Percentiles rank a stretch among this genome's conserved stretches.
Conservation (phyloP, 2,329 filamentous ascomycete genomes). For the Blastomyces gilchristii region DNA sequence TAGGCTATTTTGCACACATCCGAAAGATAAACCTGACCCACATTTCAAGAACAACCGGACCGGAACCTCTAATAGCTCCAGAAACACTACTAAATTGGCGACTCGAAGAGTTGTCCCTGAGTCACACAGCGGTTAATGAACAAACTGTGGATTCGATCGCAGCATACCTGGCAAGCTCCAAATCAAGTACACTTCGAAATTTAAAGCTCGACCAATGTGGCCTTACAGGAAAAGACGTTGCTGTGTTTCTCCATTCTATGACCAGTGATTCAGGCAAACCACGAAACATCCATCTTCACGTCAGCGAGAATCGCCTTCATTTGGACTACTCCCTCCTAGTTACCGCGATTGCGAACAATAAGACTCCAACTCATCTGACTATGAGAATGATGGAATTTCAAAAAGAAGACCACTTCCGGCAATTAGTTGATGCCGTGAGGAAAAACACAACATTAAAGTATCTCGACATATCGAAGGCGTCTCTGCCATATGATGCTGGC, state of each 20-base stretch:
- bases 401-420: conserved; percentile 53
- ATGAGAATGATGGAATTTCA: conserved; percentile 61
- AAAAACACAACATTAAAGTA: conserved; percentile 53
- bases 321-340: conserved; percentile 35
- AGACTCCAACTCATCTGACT: conserved; percentile 53
- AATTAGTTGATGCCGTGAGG: conserved; percentile 52
- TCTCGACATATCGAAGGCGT: conserved; percentile 60
- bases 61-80: conserved; percentile 53
- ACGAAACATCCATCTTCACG: conserved; percentile 54
- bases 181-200: conserved; percentile 51
- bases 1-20: conserved; percentile 56
- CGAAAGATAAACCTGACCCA: conserved; percentile 57
- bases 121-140: conserved; percentile 51
- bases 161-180: conserved; percentile 51
- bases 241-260: conserved; percentile 56
- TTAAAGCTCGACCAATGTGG: conserved; percentile 58
- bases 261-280: conserved; percentile 39
- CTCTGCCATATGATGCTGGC: conserved; percentile 57
- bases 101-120: conserved; percentile 55
- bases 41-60: conserved; percentile 52
- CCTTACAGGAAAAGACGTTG: conserved; percentile 54
- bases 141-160: conserved; percentile 56
- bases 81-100: conserved; percentile 58
- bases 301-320: conserved; percentile 50
- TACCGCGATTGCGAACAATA: conserved; percentile 39